Conservation (phyloP, 108 stramenopile genomes). For the Epithemia pelagica region DNA sequence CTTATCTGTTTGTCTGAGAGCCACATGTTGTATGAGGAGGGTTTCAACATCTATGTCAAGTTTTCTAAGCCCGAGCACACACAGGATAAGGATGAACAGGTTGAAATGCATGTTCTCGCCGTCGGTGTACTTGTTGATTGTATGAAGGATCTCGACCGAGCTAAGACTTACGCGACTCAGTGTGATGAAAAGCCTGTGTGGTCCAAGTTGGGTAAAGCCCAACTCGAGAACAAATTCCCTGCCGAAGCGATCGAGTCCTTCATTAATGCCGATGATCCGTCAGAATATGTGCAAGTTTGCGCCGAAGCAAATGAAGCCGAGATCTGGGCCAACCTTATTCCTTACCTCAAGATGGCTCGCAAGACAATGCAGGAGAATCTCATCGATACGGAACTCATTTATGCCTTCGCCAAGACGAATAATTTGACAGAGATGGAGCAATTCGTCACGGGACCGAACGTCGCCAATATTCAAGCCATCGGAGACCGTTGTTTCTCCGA, state of each 20-base stretch:
- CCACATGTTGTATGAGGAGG: conserved; percentile 99
- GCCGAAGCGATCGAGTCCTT: conserved; percentile 94
- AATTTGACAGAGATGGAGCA: conserved; percentile 94
- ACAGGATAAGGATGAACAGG: conserved; percentile 84
- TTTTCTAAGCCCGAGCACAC: conserved; percentile 90
- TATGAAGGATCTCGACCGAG: conserved; percentile 96
- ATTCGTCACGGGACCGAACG: conserved; percentile 97
- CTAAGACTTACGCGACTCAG: conserved; percentile 94
- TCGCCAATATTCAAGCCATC: conserved; percentile 95
- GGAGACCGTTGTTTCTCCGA: conserved; percentile 95
- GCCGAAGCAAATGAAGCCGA: conserved; percentile 91
- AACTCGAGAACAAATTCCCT: conserved; percentile 93
- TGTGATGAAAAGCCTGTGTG: conserved; percentile 96
- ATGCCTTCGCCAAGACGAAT: conserved; percentile 93
- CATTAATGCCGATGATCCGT: conserved; percentile 96
- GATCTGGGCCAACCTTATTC: conserved; percentile 91
- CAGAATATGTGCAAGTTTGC: conserved; percentile 93
- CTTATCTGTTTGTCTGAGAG: conserved; percentile 97
- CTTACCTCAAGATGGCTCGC: conserved; percentile 98
- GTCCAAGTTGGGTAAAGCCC: conserved; percentile 98
- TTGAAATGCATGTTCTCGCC: conserved; percentile 94
- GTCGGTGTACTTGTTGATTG: conserved; percentile 96
- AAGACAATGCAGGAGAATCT: conserved; percentile 95
- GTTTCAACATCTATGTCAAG: conserved; percentile 97
- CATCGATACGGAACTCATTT: conserved; percentile 98